A percentile compares a stretch with the other conserved stretches of the same genome.
Evolutionary conservation across 1,284 basidiomycete species (phyloP).

Genomic region (Sporisorium iseilematis-ciliati): DNA sequence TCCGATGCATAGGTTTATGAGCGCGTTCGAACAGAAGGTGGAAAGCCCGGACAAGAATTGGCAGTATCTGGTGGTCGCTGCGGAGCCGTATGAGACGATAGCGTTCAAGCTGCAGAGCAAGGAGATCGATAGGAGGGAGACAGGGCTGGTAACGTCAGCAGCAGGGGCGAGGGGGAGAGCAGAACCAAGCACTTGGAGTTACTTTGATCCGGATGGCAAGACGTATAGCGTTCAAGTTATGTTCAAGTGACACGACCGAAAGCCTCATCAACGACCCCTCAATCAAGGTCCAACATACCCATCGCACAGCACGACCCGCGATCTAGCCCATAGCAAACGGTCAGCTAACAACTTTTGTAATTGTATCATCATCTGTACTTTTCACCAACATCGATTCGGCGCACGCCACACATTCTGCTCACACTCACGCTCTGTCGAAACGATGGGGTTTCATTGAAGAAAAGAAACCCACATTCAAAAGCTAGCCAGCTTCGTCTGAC

Average conservation of each 20-base stretch:
- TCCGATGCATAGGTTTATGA: conserved; percentile 94
- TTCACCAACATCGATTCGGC: conserved; percentile 5
- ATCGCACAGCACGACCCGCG: not conserved
- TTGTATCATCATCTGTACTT: conserved; percentile 20
- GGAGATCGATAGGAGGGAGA: conserved; percentile 81
- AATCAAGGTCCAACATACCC: conserved; percentile 12
- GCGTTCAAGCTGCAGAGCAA: conserved; percentile 97
- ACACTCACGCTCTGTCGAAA: not conserved
- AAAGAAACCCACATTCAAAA: conserved; percentile 12
- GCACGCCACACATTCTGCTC: not conserved
- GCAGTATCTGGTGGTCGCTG: conserved; percentile 97
- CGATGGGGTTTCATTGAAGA: not conserved
- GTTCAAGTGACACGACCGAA: conserved; percentile 35
- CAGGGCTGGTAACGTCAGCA: conserved; percentile 41
- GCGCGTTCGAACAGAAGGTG: conserved; percentile 95
- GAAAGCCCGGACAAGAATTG: conserved; percentile 95
- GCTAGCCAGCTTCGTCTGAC: conserved; percentile 44
- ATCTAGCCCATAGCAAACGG: not conserved
- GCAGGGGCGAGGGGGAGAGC: conserved; percentile 39
- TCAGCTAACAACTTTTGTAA: conserved; percentile 19
- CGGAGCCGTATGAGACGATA: conserved; percentile 98
- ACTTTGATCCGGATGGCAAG: conserved; percentile 65
- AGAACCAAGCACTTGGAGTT: conserved; percentile 64
- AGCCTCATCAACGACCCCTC: too few species aligned
- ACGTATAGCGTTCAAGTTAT: conserved; percentile 64